A percentile compares a stretch with the other conserved stretches of the same genome.
phyloP scores from a whole-genome alignment of 2,329 filamentous ascomycete genomes.

The Claviceps cyperi region DNA sequence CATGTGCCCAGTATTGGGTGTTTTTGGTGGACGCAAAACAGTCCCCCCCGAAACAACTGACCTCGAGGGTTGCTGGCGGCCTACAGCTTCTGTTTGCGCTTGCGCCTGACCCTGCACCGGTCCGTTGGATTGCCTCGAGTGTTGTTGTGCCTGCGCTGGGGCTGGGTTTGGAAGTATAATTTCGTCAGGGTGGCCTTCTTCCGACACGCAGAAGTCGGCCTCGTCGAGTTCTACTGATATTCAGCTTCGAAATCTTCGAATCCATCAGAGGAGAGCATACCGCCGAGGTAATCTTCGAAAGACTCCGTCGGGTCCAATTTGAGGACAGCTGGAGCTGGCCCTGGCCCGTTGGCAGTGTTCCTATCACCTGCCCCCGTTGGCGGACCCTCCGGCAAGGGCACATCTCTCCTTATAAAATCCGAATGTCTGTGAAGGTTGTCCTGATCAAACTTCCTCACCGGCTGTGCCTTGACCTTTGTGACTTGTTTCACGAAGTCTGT shows the following conservation, averaged over 20 bases:
- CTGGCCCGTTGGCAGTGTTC: not conserved
- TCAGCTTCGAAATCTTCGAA: slow-evolving; percentile 24
- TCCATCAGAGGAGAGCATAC: slow-evolving; percentile 26
- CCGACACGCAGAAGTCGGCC: slow-evolving; percentile 56
- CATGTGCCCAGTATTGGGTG: slow-evolving; percentile 16
- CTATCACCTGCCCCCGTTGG: slow-evolving; percentile 1
- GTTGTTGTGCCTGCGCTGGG: slow-evolving; percentile 10
- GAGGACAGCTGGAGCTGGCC: slow-evolving; percentile 6
- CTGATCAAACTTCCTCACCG: slow-evolving; percentile 59
- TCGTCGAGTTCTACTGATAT: slow-evolving; percentile 53
- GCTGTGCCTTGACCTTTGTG: slow-evolving; percentile 72
- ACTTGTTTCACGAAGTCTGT: slow-evolving; percentile 85
- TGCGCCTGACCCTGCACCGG: slow-evolving; percentile 9
- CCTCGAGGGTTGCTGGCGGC: slow-evolving; percentile 4
- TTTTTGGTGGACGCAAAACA: slow-evolving; percentile 16
- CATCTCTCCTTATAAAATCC: slow-evolving; percentile 54
- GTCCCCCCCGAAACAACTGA: slow-evolving; percentile 8
- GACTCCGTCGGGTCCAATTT: slow-evolving; percentile 26
- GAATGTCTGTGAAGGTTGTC: slow-evolving; percentile 69
- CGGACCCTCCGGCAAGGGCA: slow-evolving; percentile 13
- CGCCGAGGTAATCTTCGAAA: slow-evolving; percentile 37
- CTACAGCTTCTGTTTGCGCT: slow-evolving; percentile 7
- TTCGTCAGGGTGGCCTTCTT: slow-evolving; percentile 64
- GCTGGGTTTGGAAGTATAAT: slow-evolving; percentile 36
- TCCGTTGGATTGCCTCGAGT: slow-evolving; percentile 9